Percentiles rank a stretch among this genome's conserved stretches.
phyloP scores from a whole-genome alignment of 139 green algal genomes.

The Chlamydomonas sp. region DNA sequence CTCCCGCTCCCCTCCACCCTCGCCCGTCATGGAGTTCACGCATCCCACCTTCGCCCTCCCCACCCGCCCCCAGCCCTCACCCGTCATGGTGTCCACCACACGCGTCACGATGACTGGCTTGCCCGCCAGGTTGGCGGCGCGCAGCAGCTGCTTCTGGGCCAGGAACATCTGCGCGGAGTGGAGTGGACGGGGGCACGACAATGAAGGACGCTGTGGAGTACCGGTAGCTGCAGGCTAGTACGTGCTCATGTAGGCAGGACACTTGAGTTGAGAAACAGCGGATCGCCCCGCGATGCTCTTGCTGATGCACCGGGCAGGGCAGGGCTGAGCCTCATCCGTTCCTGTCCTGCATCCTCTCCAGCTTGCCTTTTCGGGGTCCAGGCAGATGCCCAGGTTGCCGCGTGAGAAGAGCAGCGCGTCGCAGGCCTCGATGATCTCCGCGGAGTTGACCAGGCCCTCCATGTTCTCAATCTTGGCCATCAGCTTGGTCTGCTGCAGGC shows the following conservation, averaged over 20 bases:
- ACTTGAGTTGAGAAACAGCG: too few relatives aligned
- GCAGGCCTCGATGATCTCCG: constrained; percentile 69
- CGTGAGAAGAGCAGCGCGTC: constrained; percentile 85
- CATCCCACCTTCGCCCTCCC: too few relatives aligned
- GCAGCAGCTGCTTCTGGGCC: constrained; percentile 68
- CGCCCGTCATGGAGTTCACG: too few relatives aligned
- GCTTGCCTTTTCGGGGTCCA: constrained; percentile 77
- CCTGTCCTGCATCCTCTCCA: background rate
- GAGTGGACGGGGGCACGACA: background rate
- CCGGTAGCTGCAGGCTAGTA: too few relatives aligned
- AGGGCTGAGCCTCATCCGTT: background rate
- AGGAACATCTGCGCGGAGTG: constrained; percentile 59
- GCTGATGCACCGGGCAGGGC: too few relatives aligned
- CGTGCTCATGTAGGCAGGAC: too few relatives aligned
- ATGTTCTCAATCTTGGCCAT: constrained; percentile 87
- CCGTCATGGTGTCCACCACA: constrained; percentile 93
- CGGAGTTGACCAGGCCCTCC: constrained; percentile 46
- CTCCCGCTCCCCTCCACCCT: too few relatives aligned
- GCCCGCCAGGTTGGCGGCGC: constrained; percentile 75
- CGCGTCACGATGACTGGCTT: constrained; percentile 90
- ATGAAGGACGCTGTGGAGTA: background rate
- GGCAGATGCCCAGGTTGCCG: constrained; percentile 89
- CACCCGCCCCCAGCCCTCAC: background rate
- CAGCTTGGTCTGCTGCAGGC: constrained; percentile 71
- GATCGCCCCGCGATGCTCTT: too few relatives aligned